Evolutionary conservation across 2,329 filamentous ascomycete species (phyloP), one percentile per base, ranked within the genome.

Genomic region (Stagonosporopsis tanaceti): DNA sequence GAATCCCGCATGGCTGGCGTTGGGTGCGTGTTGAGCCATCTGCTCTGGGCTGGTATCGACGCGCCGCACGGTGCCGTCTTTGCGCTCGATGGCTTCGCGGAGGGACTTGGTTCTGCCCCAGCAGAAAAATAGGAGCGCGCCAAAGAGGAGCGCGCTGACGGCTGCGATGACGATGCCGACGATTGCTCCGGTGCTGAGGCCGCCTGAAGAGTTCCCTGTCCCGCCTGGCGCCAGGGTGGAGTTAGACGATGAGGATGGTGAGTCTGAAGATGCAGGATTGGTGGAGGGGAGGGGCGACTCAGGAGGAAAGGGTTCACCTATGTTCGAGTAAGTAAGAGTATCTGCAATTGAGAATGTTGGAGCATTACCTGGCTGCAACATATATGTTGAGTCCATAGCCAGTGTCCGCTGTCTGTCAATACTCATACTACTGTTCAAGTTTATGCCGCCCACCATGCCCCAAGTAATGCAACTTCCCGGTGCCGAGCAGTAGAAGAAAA

Each of bases 401-500:
- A 71, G 45, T 15, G 59, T 28, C 1, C 64, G 61, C 37, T 77
- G 74, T 30, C 50, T 51, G 6, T 59, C 50, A 35, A 76, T 60
- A 6, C 59, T 64, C 40, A 62, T 67, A 12, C 57, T 62, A 6
- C 64, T 30, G 41, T 72, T 73, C 9, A 88, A 84, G 68, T 93
- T 94, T 63, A 93, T 88, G 1, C 86, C 88, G 4, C 90, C 90
- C 17, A 94, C 84, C 90, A 94, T 94, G 35, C 85, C 83, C 48
- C 87, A 84, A 2, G 77, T 74, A 9, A 83, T 81, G 69, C 91
- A 94, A 5, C 87, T 89, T 1, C 80, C 84, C 0, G 85, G 82
- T 0, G 89, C 88, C 0, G 87, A 68, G 57, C 74, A 77, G 64
- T 77, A 77, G 67, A 75, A 77, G 57, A 72, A 77, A 1, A 77